These are phyloP conservation scores for Amniculicola lignicola DNA, from an alignment of 495 filamentous ascomycete species.

Conservation along the genomic window DNA sequence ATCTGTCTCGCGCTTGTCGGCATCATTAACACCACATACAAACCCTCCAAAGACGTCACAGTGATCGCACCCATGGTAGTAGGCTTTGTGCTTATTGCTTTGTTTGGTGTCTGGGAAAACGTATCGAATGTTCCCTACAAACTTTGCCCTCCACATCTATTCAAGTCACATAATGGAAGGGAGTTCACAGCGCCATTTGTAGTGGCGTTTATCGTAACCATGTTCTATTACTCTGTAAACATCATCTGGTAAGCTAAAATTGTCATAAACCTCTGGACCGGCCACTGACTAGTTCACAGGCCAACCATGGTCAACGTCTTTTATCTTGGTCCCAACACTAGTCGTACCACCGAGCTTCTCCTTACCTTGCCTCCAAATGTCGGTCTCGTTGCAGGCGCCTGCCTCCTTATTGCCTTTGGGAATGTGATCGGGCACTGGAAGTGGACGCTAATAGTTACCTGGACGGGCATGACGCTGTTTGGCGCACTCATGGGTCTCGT, in stretches of 20 bases:
- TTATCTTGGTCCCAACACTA: constrained; percentile 30
- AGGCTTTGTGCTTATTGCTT: constrained; percentile 23
- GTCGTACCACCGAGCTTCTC: constrained; percentile 18
- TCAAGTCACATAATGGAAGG: constrained; percentile 27
- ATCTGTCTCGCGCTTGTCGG: constrained; percentile 41
- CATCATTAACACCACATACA: constrained; percentile 39
- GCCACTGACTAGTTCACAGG: background rate
- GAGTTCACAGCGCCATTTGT: constrained; percentile 38
- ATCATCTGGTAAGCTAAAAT: constrained; percentile 32
- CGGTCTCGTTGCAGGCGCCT: constrained; percentile 36
- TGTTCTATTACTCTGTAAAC: constrained; percentile 39
- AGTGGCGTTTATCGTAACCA: constrained; percentile 24
- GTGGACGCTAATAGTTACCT: constrained; percentile 26
- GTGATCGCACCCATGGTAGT: constrained; percentile 29
- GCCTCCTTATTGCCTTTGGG: constrained; percentile 34
- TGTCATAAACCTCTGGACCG: background rate
- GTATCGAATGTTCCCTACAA: constrained; percentile 16
- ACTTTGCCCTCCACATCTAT: constrained; percentile 29
- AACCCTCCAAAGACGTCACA: constrained; percentile 9
- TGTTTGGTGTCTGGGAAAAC: constrained; percentile 30
- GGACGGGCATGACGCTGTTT: constrained; percentile 30
- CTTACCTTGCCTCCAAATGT: constrained; percentile 37
- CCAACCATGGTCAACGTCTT: constrained; percentile 37
- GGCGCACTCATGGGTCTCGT: constrained; percentile 35
- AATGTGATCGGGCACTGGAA: constrained; percentile 31